Evolutionary conservation across 1,139 yeast genomes (phyloP), one percentile per base, ranked within the genome.

Genomic region (Maudiozyma humilis): DNA sequence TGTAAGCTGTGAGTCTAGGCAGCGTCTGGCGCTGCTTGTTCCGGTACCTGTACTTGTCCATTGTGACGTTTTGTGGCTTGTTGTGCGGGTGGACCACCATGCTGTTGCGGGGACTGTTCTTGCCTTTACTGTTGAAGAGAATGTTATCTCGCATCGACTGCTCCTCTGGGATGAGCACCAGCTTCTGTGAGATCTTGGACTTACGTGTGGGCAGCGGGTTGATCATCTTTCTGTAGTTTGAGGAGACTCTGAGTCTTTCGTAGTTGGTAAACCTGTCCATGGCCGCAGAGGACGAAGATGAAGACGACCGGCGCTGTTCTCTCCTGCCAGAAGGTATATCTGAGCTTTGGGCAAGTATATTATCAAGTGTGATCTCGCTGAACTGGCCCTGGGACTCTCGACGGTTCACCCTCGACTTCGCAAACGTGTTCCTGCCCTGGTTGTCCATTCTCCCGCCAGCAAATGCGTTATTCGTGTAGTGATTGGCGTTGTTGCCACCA

Each of bases 1-100:
- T 77, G 62, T 89, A 89, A 0, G 96, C 96, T 0, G 97, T 88
- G 52, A 88, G 87, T 47, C 97, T 66, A 30, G 95, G 79, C 52
- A 82, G 76, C 51, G 79, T 84, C 33, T 42, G 32, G 17, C 75
- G 78, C 3, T 80, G 84, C 48, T 89, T 66, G 12, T 25, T 36
- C 10, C 17, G 16, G 17, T 36, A 36, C n/a, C 23, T 25, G n/a
- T 25, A 16, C 17, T 36, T 36, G 29, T 36, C 39, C 32, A 25
- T 36, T 8, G 39, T 36, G 7, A 27, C 16, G 17, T 25, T 27
- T 19, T 23, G 27, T 10, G 16, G 10, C 23, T 7, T 32, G 2
- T 14, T 27, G 13, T 27, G 32, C 17, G 23, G 32, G n/a, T 37
- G 27, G 30, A 36, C 38, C 13, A 36, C 14, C 19, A 32, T 20